Evolutionary conservation across 495 filamentous ascomycete species (phyloP).

Genomic region (Podospora tetraspora): DNA sequence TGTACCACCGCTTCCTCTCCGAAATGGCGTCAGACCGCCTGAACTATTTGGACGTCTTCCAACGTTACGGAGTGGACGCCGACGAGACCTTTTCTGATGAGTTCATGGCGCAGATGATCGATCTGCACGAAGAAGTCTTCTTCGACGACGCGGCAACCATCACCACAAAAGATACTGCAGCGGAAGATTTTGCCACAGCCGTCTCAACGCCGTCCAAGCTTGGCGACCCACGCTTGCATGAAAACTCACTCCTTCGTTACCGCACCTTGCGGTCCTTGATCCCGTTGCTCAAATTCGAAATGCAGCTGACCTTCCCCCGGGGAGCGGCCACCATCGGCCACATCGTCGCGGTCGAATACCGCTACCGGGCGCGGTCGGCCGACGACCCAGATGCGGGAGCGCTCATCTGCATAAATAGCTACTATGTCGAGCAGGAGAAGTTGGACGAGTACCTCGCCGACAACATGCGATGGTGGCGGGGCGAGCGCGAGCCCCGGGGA

Average conservation of each 20-base stretch:
- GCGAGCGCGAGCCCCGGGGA: slow-evolving; percentile 67
- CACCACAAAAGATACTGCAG: slow-evolving; percentile 10
- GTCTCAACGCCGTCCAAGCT: slow-evolving; percentile 34
- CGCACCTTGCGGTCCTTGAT: slow-evolving; percentile 37
- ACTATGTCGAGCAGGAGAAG: slow-evolving; percentile 59
- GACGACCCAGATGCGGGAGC: slow-evolving; percentile 31
- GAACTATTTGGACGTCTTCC: slow-evolving; percentile 59
- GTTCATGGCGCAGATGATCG: slow-evolving; percentile 74
- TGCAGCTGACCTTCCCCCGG: slow-evolving; percentile 52
- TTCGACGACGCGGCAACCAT: slow-evolving; percentile 30
- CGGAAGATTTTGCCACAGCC: slow-evolving; percentile 10
- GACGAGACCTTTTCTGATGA: slow-evolving; percentile 64
- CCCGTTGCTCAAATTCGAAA: slow-evolving; percentile 38
- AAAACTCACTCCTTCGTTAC: slow-evolving; percentile 21
- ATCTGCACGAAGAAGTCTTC: slow-evolving; percentile 56
- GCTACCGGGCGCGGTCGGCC: slow-evolving; percentile 34
- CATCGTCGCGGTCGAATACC: slow-evolving; percentile 62
- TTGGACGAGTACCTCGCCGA: slow-evolving; percentile 60
- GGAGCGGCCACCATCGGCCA: slow-evolving; percentile 46
- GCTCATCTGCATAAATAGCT: slow-evolving; percentile 58
- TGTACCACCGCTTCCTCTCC: slow-evolving; percentile 84
- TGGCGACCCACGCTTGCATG: slow-evolving; percentile 7
- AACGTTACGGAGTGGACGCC: slow-evolving; percentile 62
- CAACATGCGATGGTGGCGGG: slow-evolving; percentile 83
- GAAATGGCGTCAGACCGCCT: slow-evolving; percentile 66